These are phyloP conservation scores for Stachybotrys echinatus DNA, from an alignment of 2,329 filamentous ascomycete species.

Conservation along the genomic window DNA sequence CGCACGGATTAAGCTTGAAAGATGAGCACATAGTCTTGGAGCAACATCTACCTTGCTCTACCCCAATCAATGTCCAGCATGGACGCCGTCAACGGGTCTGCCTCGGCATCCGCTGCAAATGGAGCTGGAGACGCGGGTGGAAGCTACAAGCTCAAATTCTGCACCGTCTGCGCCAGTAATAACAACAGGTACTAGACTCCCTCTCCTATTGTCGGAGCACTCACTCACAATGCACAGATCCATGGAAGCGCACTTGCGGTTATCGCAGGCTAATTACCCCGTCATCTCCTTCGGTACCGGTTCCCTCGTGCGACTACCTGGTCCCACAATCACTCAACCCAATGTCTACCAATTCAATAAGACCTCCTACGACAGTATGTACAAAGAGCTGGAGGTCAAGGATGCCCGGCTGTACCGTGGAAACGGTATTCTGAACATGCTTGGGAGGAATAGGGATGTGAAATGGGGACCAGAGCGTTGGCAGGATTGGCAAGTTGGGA, in stretches of 20 bases:
- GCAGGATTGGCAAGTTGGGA: slow-evolving; percentile 93
- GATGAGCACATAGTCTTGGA: neutral
- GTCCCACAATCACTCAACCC: slow-evolving; percentile 84
- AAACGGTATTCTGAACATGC: slow-evolving; percentile 94
- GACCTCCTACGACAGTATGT: slow-evolving; percentile 92
- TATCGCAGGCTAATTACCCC: slow-evolving; percentile 83
- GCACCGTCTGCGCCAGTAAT: slow-evolving; percentile 98
- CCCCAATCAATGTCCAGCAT: slow-evolving; percentile 14
- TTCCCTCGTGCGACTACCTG: slow-evolving; percentile 86
- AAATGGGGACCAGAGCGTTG: slow-evolving; percentile 96
- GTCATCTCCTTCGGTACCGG: slow-evolving; percentile 98
- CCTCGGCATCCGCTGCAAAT: slow-evolving; percentile 28
- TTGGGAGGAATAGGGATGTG: slow-evolving; percentile 82
- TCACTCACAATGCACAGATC: slow-evolving; percentile 17
- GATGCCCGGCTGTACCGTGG: slow-evolving; percentile 82
- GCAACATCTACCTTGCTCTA: neutral
- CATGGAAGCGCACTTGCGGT: slow-evolving; percentile 96
- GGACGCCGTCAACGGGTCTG: slow-evolving; percentile 38
- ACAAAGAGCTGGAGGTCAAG: slow-evolving; percentile 81
- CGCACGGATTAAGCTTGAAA: neutral
- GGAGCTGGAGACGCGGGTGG: slow-evolving; percentile 44
- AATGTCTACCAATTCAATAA: slow-evolving; percentile 99
- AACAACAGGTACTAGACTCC: slow-evolving; percentile 69
- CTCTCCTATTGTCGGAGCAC: neutral
- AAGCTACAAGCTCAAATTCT: slow-evolving; percentile 90